Conservation (phyloP, 768 basidiomycete genomes). For the Asterophora lycoperdoides region DNA sequence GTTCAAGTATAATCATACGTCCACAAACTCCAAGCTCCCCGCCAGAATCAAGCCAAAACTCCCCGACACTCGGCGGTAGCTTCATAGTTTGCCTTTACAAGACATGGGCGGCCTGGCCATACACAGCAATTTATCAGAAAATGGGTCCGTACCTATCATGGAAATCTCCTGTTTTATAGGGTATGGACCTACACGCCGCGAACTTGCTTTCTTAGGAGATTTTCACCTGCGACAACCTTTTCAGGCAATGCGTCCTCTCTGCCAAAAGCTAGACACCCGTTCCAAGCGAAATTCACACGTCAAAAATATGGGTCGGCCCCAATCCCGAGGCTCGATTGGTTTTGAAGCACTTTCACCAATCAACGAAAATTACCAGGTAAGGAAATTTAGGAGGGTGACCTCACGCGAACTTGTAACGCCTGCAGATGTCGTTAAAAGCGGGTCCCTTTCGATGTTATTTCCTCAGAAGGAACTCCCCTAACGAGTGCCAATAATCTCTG, state of each 20-base stretch:
- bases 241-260: constrained; percentile 5
- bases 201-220: constrained; percentile 16
- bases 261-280: constrained; percentile 5
- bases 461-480: constrained; percentile 13
- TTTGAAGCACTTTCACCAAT: constrained; percentile 17
- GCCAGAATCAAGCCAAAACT: too few species aligned
- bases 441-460: constrained; percentile 2
- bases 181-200: constrained; percentile 9
- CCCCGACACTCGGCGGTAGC: too few species aligned
- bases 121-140: constrained; percentile 7
- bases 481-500: constrained; percentile 8
- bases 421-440: constrained; percentile 17
- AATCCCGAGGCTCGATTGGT: constrained; percentile 25
- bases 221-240: constrained; percentile 4
- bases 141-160: constrained; percentile 24
- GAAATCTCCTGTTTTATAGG: constrained; percentile 9
- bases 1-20: too few species aligned
- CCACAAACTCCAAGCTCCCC: too few species aligned
- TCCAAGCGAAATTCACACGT: constrained; percentile 15
- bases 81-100: constrained; percentile 5
- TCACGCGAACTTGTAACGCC: constrained; percentile 15
- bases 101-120: constrained; percentile 4
- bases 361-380: constrained; percentile 13
- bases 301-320: constrained; percentile 27
- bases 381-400: constrained; percentile 17